These are phyloP conservation scores for Peribolospora kevripleyi DNA, from an alignment of 768 basidiomycete genomes.

Conservation along the genomic window DNA sequence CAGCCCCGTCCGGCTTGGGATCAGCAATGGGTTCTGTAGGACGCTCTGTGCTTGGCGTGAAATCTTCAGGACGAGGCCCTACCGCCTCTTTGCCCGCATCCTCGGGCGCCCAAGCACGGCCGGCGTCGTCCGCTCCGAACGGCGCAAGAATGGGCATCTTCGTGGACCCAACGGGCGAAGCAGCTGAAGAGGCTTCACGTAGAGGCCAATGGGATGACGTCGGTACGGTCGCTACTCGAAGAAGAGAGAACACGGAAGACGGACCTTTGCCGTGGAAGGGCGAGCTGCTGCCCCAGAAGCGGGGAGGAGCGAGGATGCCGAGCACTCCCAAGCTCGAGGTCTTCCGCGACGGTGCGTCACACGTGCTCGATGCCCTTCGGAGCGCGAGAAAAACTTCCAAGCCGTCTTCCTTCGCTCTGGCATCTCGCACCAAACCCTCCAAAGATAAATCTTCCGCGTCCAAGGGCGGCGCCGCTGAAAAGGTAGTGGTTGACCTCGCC, in stretches of 20 bases:
- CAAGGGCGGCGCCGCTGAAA: too few relatives aligned
- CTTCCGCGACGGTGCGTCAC: conserved; percentile 22
- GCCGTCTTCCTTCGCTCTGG: not conserved
- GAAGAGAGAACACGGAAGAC: too few relatives aligned
- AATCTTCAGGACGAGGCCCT: too few relatives aligned
- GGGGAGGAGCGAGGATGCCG: conserved; percentile 13
- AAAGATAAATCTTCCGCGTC: too few relatives aligned
- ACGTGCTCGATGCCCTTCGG: not conserved
- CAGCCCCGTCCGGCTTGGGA: not conserved
- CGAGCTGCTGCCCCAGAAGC: conserved; percentile 20
- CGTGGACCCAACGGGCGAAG: conserved; percentile 12
- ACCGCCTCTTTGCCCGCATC: too few relatives aligned
- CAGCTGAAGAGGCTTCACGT: conserved; percentile 17
- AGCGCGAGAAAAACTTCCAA: not conserved
- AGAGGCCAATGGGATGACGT: conserved; percentile 13
- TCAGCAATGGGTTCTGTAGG: not conserved
- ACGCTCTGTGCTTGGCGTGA: not conserved
- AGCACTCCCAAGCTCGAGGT: conserved; percentile 24
- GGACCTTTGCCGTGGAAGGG: conserved; percentile 19
- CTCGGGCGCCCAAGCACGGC: not conserved
- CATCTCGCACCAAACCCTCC: too few relatives aligned
- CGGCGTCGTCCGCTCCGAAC: conserved; percentile 9
- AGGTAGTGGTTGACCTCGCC: not conserved
- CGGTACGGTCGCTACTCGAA: too few relatives aligned
- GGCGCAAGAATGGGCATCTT: conserved; percentile 19